Evolutionary conservation across 331 rosid species (phyloP), one percentile per base, ranked within the genome.

Genomic region (Pyrus hybrid): DNA sequence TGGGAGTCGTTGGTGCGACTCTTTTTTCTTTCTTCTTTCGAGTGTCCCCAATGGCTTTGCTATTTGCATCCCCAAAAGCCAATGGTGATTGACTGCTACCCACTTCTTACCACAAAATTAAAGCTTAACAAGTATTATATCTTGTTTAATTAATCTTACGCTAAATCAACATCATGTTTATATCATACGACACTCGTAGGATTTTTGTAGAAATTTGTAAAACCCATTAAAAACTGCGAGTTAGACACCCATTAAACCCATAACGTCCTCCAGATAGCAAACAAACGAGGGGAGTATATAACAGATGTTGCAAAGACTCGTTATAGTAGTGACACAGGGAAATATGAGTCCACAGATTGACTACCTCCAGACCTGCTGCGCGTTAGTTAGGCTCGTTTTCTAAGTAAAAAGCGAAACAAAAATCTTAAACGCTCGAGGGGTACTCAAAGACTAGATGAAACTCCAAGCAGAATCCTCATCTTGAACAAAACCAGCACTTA

Each of bases 1-100:
- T 2, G 71, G 66, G 25, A 80, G 81, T 63, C 77, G 86, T 88
- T 83, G 87, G 68, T 11, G 43, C 3, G 0, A 26, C 28, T 26
- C 28, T 26, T 26, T 45, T 13, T 77, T 79, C 72, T 41, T 47
- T 61, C 70, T 66, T 63, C 8, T 47, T 74, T 61, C 5, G 32
- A 37, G 70, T 45, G 71, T 75, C 83, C 74, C 77, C 56, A 5
- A 33, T 56, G 28, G 64, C 80, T 68, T 76, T 17, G 68, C 53
- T 26, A 77, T 68, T 76, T 51, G 68, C 53, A 32, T 20, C 17
- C 33, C 73, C 60, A n/a, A 45, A 57, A n/a, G 21, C 18, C 53
- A n/a, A 30, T 57, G 17, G 17, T 16, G 80, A 77, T 20, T 33
- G 77, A 77, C 23, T 43, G 77, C 74, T 47, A 16, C 26, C 32